Evolutionary conservation across 2,329 filamentous ascomycete species (phyloP).

Genomic region (Penicillium fuscoglaucum): DNA sequence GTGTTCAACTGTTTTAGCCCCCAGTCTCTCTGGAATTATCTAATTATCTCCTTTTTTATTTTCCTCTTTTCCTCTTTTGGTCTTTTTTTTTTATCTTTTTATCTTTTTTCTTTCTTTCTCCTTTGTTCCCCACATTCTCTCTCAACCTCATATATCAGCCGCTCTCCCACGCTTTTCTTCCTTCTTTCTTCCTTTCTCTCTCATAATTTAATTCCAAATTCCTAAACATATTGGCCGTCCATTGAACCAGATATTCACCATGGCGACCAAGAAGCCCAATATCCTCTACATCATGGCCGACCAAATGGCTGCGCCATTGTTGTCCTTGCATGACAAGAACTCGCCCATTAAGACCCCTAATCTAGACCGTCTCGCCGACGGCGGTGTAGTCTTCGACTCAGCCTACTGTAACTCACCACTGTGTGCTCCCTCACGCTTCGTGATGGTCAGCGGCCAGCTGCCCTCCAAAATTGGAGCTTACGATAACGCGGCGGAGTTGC

Average conservation of each 20-base stretch:
- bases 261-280: conserved; percentile 61
- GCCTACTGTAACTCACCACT: conserved; percentile 93
- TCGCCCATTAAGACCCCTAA: conserved; percentile 92
- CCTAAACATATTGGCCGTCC: neutral
- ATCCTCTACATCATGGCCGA: conserved; percentile 96
- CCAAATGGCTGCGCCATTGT: conserved; percentile 83
- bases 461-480: conserved; percentile 90
- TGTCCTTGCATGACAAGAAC: conserved; percentile 86
- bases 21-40: neutral
- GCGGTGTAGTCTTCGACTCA: conserved; percentile 85
- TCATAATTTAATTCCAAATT: conserved; percentile 6
- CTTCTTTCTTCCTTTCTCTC: conserved; percentile 1
- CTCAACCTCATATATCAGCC: conserved; percentile 21
- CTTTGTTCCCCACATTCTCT: conserved; percentile 19
- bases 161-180: conserved; percentile 8
- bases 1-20: conserved; percentile 2
- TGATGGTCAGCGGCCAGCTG: conserved; percentile 88
- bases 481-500: conserved; percentile 85
- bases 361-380: conserved; percentile 76
- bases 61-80: neutral
- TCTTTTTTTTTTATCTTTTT: neutral
- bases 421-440: conserved; percentile 89
- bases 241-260: conserved; percentile 19
- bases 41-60: neutral
- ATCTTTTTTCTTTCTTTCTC: neutral